phyloP scores from a whole-genome alignment of 257 asterid species.

The Salvia miltiorrhiza region DNA sequence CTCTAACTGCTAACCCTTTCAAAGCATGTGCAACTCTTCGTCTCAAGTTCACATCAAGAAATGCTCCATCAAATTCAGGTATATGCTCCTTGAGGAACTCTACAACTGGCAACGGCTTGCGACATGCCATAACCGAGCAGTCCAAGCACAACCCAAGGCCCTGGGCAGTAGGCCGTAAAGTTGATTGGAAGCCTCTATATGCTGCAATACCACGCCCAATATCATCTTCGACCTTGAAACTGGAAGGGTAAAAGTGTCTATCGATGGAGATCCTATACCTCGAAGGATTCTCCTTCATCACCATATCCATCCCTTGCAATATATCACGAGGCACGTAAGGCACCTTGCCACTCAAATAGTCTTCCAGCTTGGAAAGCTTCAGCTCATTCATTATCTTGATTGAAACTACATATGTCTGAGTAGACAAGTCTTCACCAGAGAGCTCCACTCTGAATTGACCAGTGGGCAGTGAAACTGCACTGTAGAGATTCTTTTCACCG shows the following conservation, averaged over 20 bases:
- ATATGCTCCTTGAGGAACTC: slow-evolving; percentile 45
- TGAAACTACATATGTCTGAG: slow-evolving; percentile 33
- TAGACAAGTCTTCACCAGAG: slow-evolving; percentile 31
- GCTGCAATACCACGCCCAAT: slow-evolving; percentile 55
- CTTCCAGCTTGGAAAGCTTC: slow-evolving; percentile 58
- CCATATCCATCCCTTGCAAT: slow-evolving; percentile 68
- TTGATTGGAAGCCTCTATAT: slow-evolving; percentile 57
- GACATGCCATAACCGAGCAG: slow-evolving; percentile 54
- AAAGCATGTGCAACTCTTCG: slow-evolving; percentile 30
- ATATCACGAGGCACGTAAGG: slow-evolving; percentile 57
- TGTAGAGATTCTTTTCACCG: slow-evolving; percentile 68
- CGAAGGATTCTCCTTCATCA: slow-evolving; percentile 70
- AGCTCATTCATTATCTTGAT: slow-evolving; percentile 53
- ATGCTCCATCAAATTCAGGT: slow-evolving; percentile 28
- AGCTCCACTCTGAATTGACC: slow-evolving; percentile 50
- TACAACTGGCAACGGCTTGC: slow-evolving; percentile 52
- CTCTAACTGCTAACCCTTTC: slow-evolving; percentile 54
- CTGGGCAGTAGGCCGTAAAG: slow-evolving; percentile 57
- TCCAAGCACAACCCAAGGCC: slow-evolving; percentile 67
- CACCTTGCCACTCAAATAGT: slow-evolving; percentile 43
- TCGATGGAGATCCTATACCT: slow-evolving; percentile 41
- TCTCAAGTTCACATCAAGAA: slow-evolving; percentile 23
- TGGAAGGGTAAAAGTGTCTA: slow-evolving; percentile 43
- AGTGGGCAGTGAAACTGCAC: slow-evolving; percentile 51
- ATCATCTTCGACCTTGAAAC: slow-evolving; percentile 38